These are phyloP conservation scores for Cordyceps cateniannulata DNA, from an alignment of 2,329 filamentous ascomycete species.

Conservation along the genomic window DNA sequence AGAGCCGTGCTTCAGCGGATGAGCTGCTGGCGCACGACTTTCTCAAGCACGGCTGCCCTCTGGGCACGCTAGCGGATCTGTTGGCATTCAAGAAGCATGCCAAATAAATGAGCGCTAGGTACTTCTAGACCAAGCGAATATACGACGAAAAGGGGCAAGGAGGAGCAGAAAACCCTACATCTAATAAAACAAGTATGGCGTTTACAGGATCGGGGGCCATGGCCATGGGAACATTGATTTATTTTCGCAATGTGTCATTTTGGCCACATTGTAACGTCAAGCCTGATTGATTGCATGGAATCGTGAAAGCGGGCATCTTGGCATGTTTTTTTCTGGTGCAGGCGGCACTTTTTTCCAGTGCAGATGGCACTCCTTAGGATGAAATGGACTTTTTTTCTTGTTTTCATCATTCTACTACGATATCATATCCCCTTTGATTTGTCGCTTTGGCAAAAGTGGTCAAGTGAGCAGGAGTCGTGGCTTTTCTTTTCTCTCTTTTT, in stretches of 20 bases:
- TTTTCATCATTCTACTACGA: neutral
- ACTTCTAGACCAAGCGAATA: neutral
- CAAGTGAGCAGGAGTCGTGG: neutral
- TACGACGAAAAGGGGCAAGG: neutral
- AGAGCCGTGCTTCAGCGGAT: constrained; percentile 83
- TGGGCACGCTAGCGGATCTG: constrained; percentile 77
- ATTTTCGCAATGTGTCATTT: constrained; percentile 4
- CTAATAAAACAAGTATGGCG: constrained; percentile 5
- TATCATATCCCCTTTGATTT: neutral
- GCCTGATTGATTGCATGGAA: neutral
- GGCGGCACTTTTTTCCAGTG: neutral
- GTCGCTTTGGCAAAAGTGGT: neutral
- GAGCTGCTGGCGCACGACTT: constrained; percentile 92
- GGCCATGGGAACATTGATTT: constrained; percentile 5
- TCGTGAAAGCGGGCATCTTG: neutral
- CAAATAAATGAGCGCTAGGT: constrained; percentile 38
- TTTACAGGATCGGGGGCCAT: constrained; percentile 2
- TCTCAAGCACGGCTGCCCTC: constrained; percentile 81
- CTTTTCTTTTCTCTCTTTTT: neutral
- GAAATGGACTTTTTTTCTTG: constrained; percentile 3
- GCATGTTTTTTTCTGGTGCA: neutral
- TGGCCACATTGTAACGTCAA: constrained; percentile 1
- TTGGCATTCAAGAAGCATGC: constrained; percentile 77
- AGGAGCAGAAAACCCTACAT: neutral
- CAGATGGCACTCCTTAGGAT: neutral